These are phyloP conservation scores for Cinnamomum micranthum DNA, from an alignment of 164 flowering plant species.

Conservation along the genomic window DNA sequence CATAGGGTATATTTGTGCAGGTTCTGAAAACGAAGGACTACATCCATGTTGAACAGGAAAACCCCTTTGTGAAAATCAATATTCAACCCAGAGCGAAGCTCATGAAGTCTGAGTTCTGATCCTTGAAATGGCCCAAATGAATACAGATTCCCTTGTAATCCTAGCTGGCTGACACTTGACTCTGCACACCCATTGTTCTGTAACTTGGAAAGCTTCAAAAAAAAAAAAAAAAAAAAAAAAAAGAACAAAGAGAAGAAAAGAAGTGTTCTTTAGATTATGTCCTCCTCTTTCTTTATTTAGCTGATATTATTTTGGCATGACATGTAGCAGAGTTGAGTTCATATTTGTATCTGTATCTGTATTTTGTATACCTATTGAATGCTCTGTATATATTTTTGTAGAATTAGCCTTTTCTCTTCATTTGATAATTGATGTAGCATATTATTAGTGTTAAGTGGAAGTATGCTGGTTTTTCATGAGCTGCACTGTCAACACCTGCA, in stretches of 20 bases:
- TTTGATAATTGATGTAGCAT: not conserved
- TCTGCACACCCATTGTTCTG: slow-evolving; percentile 6
- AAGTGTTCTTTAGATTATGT: not conserved
- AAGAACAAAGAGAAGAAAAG: too few species aligned
- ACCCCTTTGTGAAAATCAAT: slow-evolving; percentile 48
- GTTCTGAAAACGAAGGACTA: slow-evolving; percentile 91
- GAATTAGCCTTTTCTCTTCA: slow-evolving; percentile 10
- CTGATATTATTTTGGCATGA: slow-evolving; percentile 24
- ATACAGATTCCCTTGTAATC: slow-evolving; percentile 18
- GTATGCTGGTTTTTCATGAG: too few species aligned
- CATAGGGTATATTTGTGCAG: slow-evolving; percentile 33
- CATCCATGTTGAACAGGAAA: slow-evolving; percentile 75
- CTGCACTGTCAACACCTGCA: too few species aligned
- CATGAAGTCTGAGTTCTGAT: slow-evolving; percentile 76
- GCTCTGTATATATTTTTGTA: slow-evolving; percentile 32
- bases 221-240: too few species aligned
- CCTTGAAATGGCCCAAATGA: slow-evolving; percentile 11
- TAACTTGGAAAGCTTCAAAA: not conserved
- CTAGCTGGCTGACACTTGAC: slow-evolving; percentile 16
- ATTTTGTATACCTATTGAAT: slow-evolving; percentile 5
- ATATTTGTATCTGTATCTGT: slow-evolving; percentile 9
- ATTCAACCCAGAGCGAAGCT: slow-evolving; percentile 68
- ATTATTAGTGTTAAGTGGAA: too few species aligned
- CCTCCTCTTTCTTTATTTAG: slow-evolving; percentile 16
- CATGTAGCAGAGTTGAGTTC: slow-evolving; percentile 15